A percentile compares a stretch with the other conserved stretches of the same genome.
phyloP scores from a whole-genome alignment of 1,139 yeast genomes.

The Ogataea hybrid region DNA sequence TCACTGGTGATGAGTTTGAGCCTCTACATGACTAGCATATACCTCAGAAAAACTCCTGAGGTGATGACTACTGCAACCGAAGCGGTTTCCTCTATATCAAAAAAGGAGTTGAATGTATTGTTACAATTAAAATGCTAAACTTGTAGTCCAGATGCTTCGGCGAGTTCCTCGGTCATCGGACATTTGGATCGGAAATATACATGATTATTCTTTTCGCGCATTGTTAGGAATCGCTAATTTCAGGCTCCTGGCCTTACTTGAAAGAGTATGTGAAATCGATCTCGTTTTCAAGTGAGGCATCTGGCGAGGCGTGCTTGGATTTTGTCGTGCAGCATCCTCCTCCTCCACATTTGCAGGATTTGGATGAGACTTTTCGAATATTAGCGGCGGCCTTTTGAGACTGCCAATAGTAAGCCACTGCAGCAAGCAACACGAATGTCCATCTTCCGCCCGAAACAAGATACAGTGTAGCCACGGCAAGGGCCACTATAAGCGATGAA shows the following conservation, averaged over 20 bases:
- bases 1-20: no score
- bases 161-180: no score
- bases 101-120: no score
- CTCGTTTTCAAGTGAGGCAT: neutral
- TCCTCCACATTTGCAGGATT: neutral
- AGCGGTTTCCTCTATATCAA: no score
- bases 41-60: no score
- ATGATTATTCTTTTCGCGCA: neutral
- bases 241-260: neutral
- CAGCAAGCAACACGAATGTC: slow-evolving; percentile 22
- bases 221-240: neutral
- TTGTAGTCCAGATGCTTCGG: no score
- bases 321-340: neutral
- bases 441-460: slow-evolving; percentile 35
- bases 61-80: no score
- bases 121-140: no score
- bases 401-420: slow-evolving; percentile 16
- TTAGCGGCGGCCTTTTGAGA: neutral
- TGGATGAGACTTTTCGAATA: neutral
- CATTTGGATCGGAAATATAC: no score
- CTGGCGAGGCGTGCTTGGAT: neutral
- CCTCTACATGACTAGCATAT: no score
- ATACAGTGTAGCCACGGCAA: slow-evolving; percentile 15
- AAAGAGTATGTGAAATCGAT: neutral
- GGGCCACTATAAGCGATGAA: slow-evolving; percentile 4